A percentile compares a stretch with the other conserved stretches of the same genome.
Evolutionary conservation across 2,329 filamentous ascomycete genomes (phyloP).

Genomic region (Paecilomyces fulvus): DNA sequence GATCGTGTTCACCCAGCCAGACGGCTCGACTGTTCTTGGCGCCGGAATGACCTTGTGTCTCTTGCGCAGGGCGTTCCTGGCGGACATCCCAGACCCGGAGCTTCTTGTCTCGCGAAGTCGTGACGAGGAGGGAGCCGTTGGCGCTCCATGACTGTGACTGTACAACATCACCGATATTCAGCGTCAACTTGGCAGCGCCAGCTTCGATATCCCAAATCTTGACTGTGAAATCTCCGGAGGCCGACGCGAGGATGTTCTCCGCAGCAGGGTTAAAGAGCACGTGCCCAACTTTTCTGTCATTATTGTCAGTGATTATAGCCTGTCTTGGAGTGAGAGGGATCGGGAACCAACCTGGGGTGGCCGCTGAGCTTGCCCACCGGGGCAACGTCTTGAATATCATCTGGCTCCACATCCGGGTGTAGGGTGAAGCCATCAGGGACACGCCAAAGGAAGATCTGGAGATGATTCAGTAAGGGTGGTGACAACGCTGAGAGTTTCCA

Average conservation of each 20-base stretch:
- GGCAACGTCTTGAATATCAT: conserved; percentile 72
- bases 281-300: conserved; percentile 81
- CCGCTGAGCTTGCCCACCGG: conserved; percentile 76
- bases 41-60: conserved; percentile 75
- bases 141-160: conserved; percentile 96
- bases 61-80: conserved; percentile 79
- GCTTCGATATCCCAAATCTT: conserved; percentile 92
- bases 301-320: conserved; percentile 13
- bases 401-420: conserved; percentile 63
- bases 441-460: conserved; percentile 81
- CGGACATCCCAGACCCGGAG: conserved; percentile 94
- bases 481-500: neutral
- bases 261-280: conserved; percentile 96
- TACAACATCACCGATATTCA: conserved; percentile 85
- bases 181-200: conserved; percentile 62
- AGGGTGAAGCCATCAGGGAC: conserved; percentile 83
- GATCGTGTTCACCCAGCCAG: conserved; percentile 96
- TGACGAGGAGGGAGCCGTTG: conserved; percentile 75
- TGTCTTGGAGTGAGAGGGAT: neutral
- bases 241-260: conserved; percentile 88
- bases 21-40: conserved; percentile 96
- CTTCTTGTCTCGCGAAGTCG: conserved; percentile 97
- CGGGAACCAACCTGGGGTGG: conserved; percentile 62
- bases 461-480: conserved; percentile 10
- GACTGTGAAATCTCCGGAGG: conserved; percentile 88